Evolutionary conservation across 2,329 filamentous ascomycete genomes (phyloP).

Genomic region (Colletotrichum sp.): DNA sequence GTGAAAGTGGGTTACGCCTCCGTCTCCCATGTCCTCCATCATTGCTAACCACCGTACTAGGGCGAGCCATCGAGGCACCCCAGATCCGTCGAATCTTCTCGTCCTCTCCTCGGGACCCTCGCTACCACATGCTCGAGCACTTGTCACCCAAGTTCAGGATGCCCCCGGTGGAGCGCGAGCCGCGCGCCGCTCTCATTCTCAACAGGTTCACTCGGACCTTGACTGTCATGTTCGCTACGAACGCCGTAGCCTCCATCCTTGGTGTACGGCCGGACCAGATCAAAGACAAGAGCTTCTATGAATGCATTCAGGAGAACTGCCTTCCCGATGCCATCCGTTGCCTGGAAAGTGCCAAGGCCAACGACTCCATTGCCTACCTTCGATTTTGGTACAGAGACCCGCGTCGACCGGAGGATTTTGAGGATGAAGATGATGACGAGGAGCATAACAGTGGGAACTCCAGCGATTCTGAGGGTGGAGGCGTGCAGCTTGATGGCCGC

Average conservation of each 20-base stretch:
- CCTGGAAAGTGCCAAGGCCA: slow-evolving; percentile 84
- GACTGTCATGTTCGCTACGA: slow-evolving; percentile 86
- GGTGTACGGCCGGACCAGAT: slow-evolving; percentile 74
- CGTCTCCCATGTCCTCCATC: background rate
- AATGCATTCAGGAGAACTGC: slow-evolving; percentile 82
- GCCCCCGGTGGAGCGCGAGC: slow-evolving; percentile 72
- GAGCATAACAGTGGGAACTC: slow-evolving; percentile 39
- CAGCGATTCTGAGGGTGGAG: slow-evolving; percentile 49
- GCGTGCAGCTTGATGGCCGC: slow-evolving; percentile 46
- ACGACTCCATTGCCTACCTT: slow-evolving; percentile 89
- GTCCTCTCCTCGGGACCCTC: slow-evolving; percentile 80
- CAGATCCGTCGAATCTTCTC: slow-evolving; percentile 81
- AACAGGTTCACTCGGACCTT: slow-evolving; percentile 86
- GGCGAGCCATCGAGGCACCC: slow-evolving; percentile 77
- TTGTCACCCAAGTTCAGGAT: slow-evolving; percentile 80
- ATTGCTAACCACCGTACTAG: slow-evolving; percentile 34
- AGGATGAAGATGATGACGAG: slow-evolving; percentile 44
- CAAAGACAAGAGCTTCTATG: slow-evolving; percentile 82
- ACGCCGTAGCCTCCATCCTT: slow-evolving; percentile 76
- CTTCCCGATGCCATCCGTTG: slow-evolving; percentile 78
- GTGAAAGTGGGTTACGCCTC: slow-evolving; percentile 65
- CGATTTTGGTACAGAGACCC: slow-evolving; percentile 86
- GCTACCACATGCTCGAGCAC: slow-evolving; percentile 89
- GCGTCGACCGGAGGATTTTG: slow-evolving; percentile 58
- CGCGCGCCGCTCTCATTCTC: slow-evolving; percentile 82